Base-by-base conservation (phyloP, 352 stramenopile genomes). In the Globisporangium cylindrosporum region DNA sequence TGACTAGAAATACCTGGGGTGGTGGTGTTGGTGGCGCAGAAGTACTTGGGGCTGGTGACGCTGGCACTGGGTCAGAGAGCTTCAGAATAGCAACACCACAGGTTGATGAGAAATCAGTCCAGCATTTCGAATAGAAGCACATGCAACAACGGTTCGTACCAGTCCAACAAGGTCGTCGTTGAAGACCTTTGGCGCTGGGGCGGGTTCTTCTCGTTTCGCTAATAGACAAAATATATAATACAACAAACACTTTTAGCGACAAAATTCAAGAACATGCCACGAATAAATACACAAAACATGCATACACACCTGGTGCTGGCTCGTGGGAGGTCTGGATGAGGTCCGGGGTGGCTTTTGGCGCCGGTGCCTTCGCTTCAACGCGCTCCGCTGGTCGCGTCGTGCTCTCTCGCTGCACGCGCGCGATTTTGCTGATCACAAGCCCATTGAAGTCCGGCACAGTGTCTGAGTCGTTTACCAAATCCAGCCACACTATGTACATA, bases 131-230 rank as follows among this genome's bases (percentile, higher is more conserved):
- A 20, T 38, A 4, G n/a, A 24, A 1, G 34, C 27, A n/a, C 3
- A 24, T 22, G 9, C 38, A 59, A 6, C 32, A 1, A 34, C 18
- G 27, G 27, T 2, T 4, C 75, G 70, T 66, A 94, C 86, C 67
- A 94, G 75, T 1, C 87, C 87, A 55, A 94, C 85, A 41, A 94
- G 76, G 65, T 94, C 87, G 63, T 94, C 80, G 34, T 94, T 92
- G 62, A 93, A 93, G 8, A 77, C 74, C 61, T 94, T 93, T 27
- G 83, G 68, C 0, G 70, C 66, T 20, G 73, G 64, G 20, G 69
- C 62, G 0, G 77, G 51, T 18, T 94, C 81, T 48, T 89, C 76
- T 49, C 79, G 75, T 66, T 91, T 89, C 14, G 71, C 82, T 92
- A 34, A 43, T 36, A 9, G 32, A 53, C 46, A 53, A 53, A 53